Evolutionary conservation across 2,329 filamentous ascomycete species (phyloP), one percentile per base, ranked within the genome.

Genomic region (Emmonsia crescens): DNA sequence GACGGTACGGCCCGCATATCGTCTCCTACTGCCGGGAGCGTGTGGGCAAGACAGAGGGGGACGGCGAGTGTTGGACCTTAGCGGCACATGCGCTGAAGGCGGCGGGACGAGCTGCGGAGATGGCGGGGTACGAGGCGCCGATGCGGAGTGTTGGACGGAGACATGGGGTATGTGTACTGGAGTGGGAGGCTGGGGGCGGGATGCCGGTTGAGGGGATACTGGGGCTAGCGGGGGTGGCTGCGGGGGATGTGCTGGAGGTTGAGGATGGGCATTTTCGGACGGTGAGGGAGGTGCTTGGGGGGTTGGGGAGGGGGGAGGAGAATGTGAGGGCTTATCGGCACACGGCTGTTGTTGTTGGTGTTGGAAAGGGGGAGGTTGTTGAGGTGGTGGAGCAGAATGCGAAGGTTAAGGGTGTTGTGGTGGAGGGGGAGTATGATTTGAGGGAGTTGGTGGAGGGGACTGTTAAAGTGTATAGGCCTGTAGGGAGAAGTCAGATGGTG

Each of bases 51-150:
- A 65, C 70, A 61, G 72, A 76, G 3, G 74, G 73, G 12, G 69
- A 75, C 60, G 73, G 74, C 3, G 73, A 75, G 61, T 76, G 74
- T 61, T 75, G 74, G 73, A 74, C 73, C 8, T 65, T 75, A 16
- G 72, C 71, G n/a, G 60, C 62, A 8, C 60, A 62, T 12, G 69
- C 66, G 19, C 61, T 67, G 36, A 70, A 72, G 61, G 66, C 68
- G 16, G 68, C 66, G 48, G 71, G 75, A 69, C 31, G 65, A 12
- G 70, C 66, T 3, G 44, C 10, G 19, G 44, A 48, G n/a, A 61
- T 62, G 12, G 61, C 61, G 10, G 69, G 67, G 16, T 60, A 66
- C 38, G 71, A 72, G 61, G 66, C 68, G 21, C 69, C 66, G 48
- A 71, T 74, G 70, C 29, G 64, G n/a, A 71, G 67, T 6, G 69